Base-by-base conservation (phyloP, 768 basidiomycete genomes). In the Suillus decipiens region DNA sequence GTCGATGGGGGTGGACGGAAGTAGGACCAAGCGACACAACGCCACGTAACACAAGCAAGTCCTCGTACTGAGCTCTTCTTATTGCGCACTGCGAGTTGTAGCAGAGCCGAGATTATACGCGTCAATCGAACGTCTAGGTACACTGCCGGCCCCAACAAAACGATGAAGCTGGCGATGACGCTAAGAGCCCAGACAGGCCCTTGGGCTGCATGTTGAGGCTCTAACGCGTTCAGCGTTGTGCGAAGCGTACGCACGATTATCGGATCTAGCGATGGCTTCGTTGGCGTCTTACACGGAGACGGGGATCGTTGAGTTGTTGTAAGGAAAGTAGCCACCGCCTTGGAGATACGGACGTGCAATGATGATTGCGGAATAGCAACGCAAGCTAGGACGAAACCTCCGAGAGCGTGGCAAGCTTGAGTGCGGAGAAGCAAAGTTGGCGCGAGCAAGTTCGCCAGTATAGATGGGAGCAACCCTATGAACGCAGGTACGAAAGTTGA, bases 111-210 rank as follows among this genome's bases (percentile, higher is more conserved):
- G 19, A 90, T 71, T 33, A 78, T 75, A 14, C 82, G 79, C 39
- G 79, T 79, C 24, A 85, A 71, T 55, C 77, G 78, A 37, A 69
- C 60, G 61, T 84, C 78, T 42, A 78, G 77, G 63, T 75, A 84
- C 28, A 89, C 75, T 3, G 76, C 76, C 3, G 87, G 81, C 1
- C 89, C 84, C 3, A 90, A 79, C n/a, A 93, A 77, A 43, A 88
- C 85, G 53, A 90, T 79, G 59, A 93, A 75, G 64, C 81, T 80
- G 0, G 88, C 85, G 2, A 92, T 76, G 37, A 92, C 87, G 63
- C 82, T 83, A 60, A 91, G 77, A 5, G 83, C 87, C 92, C 92
- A 93, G 1, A 89, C 86, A 10, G 92, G 90, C 1, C 90, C 90
- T 68, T 92, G 88, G 1, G 90, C 89, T 9, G 83, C 82, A 64